phyloP scores from a whole-genome alignment of 306 rosid genomes.

The Rosa lucieae region DNA sequence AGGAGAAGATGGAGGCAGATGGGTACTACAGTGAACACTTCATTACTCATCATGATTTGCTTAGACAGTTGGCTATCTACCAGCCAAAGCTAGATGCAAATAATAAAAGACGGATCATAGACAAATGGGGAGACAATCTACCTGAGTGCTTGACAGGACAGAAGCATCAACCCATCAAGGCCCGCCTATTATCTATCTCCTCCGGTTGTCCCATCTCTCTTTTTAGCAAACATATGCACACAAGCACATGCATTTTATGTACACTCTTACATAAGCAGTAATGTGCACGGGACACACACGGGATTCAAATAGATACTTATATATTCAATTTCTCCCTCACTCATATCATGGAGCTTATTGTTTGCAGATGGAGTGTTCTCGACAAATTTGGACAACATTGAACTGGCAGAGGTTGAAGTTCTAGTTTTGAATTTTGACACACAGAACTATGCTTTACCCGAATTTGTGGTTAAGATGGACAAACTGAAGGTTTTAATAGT shows the following conservation, averaged over 20 bases:
- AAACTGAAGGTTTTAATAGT: constrained; percentile 28
- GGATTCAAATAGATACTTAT: not conserved
- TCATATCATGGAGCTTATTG: not conserved
- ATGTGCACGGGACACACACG: not conserved
- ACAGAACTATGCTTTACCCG: constrained; percentile 45
- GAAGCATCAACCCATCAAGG: constrained; percentile 29
- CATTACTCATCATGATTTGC: constrained; percentile 46
- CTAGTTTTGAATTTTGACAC: constrained; percentile 50
- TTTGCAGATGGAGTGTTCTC: constrained; percentile 51
- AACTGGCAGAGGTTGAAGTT: constrained; percentile 43
- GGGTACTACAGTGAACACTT: constrained; percentile 45
- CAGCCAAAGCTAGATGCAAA: constrained; percentile 29
- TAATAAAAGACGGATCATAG: constrained; percentile 38
- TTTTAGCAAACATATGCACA: not conserved
- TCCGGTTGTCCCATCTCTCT: constrained; percentile 31
- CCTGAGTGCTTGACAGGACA: constrained; percentile 51
- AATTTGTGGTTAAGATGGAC: constrained; percentile 16
- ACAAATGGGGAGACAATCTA: constrained; percentile 36
- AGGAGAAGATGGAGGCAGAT: constrained; percentile 19
- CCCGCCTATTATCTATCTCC: constrained; percentile 51
- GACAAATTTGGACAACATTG: constrained; percentile 44
- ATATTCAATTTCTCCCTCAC: not conserved
- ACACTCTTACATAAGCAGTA: too few relatives aligned
- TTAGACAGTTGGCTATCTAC: constrained; percentile 50
- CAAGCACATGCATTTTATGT: not conserved